Percentiles rank a stretch among this genome's conserved stretches.
Conservation (phyloP, 768 basidiomycete genomes). For the Exidia glandulosa region DNA sequence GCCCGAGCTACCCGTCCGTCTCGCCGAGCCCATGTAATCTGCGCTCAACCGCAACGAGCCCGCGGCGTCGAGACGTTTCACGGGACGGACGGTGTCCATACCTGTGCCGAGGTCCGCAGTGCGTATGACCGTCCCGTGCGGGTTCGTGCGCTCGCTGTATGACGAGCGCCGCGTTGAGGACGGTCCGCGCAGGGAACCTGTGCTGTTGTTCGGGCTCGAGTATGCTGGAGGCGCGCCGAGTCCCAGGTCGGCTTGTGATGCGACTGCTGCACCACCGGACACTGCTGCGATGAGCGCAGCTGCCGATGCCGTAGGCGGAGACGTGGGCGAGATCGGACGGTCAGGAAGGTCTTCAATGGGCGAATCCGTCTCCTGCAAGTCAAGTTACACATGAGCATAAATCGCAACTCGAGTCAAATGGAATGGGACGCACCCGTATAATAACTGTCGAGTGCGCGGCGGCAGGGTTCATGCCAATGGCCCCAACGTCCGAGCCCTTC, state of each 20-base stretch:
- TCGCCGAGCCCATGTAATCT: constrained; percentile 68
- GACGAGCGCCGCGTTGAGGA: not conserved
- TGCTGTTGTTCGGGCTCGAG: constrained; percentile 11
- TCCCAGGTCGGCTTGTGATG: constrained; percentile 7
- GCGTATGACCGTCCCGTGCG: constrained; percentile 61
- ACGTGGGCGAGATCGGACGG: constrained; percentile 28
- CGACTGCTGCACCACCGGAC: not conserved
- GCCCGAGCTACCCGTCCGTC: constrained; percentile 21
- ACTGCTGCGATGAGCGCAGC: constrained; percentile 16
- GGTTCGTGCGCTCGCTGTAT: constrained; percentile 61
- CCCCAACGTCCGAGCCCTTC: constrained; percentile 42
- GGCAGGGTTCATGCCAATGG: constrained; percentile 39
- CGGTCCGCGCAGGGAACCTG: constrained; percentile 47
- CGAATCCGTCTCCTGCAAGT: not conserved
- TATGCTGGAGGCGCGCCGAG: constrained; percentile 67
- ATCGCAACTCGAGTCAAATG: too few species aligned
- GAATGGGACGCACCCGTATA: constrained; percentile 27
- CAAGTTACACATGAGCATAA: not conserved
- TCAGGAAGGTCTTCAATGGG: constrained; percentile 21
- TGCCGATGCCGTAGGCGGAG: constrained; percentile 20
- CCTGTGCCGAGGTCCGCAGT: constrained; percentile 82
- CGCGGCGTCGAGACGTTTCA: constrained; percentile 80
- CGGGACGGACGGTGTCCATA: constrained; percentile 82
- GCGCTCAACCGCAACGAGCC: constrained; percentile 67
- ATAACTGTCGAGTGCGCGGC: constrained; percentile 64